These are phyloP conservation scores for Astrocystis sublimbata DNA, from an alignment of 495 filamentous ascomycete species.

Conservation along the genomic window DNA sequence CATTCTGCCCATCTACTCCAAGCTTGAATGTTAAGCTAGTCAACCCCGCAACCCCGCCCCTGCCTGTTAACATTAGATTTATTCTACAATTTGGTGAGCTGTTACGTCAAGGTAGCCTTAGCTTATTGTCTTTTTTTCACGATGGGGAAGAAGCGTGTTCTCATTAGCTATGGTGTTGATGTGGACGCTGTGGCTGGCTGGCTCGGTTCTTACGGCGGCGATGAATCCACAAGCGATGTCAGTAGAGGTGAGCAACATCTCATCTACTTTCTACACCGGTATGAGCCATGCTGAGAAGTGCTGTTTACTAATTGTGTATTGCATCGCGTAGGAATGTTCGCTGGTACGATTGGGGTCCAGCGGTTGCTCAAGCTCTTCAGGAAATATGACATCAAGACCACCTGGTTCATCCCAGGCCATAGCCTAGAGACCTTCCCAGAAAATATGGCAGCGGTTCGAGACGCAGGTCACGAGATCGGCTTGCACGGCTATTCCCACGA, in stretches of 20 bases:
- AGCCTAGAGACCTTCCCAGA: slow-evolving; percentile 77
- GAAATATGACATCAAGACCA: slow-evolving; percentile 79
- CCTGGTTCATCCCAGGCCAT: slow-evolving; percentile 84
- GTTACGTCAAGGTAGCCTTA: too few species aligned
- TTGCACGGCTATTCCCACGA: slow-evolving; percentile 77
- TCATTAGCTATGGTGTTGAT: slow-evolving; percentile 35
- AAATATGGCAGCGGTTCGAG: slow-evolving; percentile 69
- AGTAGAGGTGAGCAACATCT: slow-evolving; percentile 38
- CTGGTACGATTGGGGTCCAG: slow-evolving; percentile 69
- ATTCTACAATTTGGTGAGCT: not conserved
- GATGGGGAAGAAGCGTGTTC: slow-evolving; percentile 62
- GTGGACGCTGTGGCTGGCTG: slow-evolving; percentile 47
- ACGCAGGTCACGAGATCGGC: slow-evolving; percentile 78
- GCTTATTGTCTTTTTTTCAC: too few species aligned
- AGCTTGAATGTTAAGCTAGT: not conserved
- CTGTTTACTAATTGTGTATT: slow-evolving; percentile 30
- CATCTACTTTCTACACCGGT: not conserved
- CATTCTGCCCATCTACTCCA: too few species aligned
- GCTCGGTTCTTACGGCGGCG: slow-evolving; percentile 25
- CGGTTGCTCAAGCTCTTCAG: slow-evolving; percentile 74
- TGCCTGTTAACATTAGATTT: not conserved
- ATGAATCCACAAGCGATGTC: slow-evolving; percentile 48
- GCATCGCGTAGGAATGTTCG: slow-evolving; percentile 59
- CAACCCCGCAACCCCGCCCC: not conserved
- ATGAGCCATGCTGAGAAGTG: not conserved